Conservation (phyloP, 805 yeast species). For the Saccharomyces jurei region DNA sequence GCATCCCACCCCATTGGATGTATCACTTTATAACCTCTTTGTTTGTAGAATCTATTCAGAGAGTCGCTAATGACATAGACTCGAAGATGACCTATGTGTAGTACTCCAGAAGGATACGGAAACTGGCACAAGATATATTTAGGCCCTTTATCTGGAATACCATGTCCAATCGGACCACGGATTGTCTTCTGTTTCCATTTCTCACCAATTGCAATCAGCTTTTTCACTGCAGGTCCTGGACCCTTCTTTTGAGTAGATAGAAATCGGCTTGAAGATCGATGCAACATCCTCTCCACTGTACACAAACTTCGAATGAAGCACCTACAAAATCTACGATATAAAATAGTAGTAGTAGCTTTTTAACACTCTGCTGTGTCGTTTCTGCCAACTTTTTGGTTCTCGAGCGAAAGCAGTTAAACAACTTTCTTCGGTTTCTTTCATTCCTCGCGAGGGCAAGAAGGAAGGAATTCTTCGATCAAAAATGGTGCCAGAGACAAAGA, state of each 20-base stretch:
- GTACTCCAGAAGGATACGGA: constrained; percentile 90
- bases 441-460: neutral
- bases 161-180: constrained; percentile 9
- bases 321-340: neutral
- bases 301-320: neutral
- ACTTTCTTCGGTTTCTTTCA: neutral
- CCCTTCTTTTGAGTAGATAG: neutral
- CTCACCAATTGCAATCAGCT: constrained; percentile 14
- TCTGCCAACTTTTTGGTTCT: neutral
- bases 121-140: constrained; percentile 75
- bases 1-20: constrained; percentile 99
- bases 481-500: neutral
- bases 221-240: constrained; percentile 1
- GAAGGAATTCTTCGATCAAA: neutral
- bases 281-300: neutral
- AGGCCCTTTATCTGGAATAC: constrained; percentile 6
- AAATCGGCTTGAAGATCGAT: neutral
- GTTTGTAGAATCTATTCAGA: constrained; percentile 65
- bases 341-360: neutral
- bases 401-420: neutral
- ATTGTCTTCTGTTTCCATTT: constrained; percentile 25
- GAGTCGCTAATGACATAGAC: constrained; percentile 89
- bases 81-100: constrained; percentile 90
- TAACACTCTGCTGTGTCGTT: neutral
- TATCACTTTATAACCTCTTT: constrained; percentile 68